phyloP scores from a whole-genome alignment of 2,329 filamentous ascomycete genomes.

The Ophiocordyceps camponoti-leonardi region DNA sequence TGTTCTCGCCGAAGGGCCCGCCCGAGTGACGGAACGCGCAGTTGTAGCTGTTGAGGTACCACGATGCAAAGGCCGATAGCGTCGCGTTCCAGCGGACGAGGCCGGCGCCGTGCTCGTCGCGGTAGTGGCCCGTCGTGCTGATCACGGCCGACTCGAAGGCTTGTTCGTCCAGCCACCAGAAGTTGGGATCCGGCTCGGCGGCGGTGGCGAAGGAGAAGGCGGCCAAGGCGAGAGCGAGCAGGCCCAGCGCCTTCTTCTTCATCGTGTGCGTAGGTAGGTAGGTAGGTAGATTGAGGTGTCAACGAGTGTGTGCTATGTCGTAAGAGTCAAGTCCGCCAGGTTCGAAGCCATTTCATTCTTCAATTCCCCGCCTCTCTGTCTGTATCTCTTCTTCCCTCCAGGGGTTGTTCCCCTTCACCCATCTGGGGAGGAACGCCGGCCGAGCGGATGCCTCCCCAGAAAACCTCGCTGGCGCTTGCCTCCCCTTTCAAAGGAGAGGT shows the following conservation, averaged over 20 bases:
- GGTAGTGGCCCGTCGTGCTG: constrained; percentile 49
- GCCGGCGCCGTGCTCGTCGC: constrained; percentile 41
- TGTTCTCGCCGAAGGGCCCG: constrained; percentile 57
- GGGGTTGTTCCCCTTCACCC: no score
- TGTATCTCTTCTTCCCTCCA: no score
- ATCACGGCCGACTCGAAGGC: constrained; percentile 39
- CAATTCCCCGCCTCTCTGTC: neutral
- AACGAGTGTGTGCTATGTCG: no score
- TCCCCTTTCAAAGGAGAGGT: no score
- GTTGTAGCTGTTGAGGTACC: constrained; percentile 24
- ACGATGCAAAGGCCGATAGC: constrained; percentile 33
- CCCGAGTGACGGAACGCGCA: constrained; percentile 38
- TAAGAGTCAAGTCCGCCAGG: no score
- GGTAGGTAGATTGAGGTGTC: no score
- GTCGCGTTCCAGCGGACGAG: constrained; percentile 47
- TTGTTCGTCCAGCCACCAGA: neutral
- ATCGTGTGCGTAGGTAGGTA: neutral
- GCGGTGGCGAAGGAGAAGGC: neutral
- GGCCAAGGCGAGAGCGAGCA: neutral
- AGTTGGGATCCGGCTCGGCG: neutral
- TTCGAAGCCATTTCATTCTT: neutral
- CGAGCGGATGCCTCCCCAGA: neutral
- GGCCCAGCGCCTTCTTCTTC: neutral
- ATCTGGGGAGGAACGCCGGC: neutral
- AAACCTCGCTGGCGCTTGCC: neutral